phyloP scores from a whole-genome alignment of 2,329 filamentous ascomycete genomes.

The Calonectria fujianensis region DNA sequence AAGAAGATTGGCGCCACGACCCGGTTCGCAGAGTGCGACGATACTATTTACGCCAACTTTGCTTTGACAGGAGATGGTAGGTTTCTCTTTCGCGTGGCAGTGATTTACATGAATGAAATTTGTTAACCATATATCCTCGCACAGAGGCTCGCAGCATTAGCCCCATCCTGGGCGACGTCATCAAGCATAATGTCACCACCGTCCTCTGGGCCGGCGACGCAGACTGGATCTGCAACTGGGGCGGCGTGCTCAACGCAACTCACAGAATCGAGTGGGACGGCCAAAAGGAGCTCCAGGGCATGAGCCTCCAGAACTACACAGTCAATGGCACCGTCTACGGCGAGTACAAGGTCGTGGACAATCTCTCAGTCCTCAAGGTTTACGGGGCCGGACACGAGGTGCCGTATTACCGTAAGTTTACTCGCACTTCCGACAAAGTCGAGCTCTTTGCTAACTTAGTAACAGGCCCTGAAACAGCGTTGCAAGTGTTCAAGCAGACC shows the following conservation, averaged over 20 bases:
- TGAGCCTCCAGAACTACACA: slow-evolving; percentile 63
- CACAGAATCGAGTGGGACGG: slow-evolving; percentile 67
- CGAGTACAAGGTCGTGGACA: slow-evolving; percentile 69
- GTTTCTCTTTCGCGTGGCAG: neutral
- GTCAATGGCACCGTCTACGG: slow-evolving; percentile 68
- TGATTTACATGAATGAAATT: neutral
- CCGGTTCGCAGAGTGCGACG: slow-evolving; percentile 51
- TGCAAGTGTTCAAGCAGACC: slow-evolving; percentile 54
- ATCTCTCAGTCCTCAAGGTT: slow-evolving; percentile 76
- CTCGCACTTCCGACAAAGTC: too few relatives aligned
- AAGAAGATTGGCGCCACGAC: slow-evolving; percentile 52
- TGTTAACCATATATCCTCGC: slow-evolving; percentile 31
- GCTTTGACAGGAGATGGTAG: slow-evolving; percentile 51
- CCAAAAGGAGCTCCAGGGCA: slow-evolving; percentile 61
- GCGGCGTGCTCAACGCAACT: slow-evolving; percentile 68
- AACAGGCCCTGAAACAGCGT: slow-evolving; percentile 52
- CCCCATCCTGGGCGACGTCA: slow-evolving; percentile 64
- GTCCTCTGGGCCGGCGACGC: slow-evolving; percentile 75
- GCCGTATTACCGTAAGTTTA: slow-evolving; percentile 64
- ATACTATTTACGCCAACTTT: slow-evolving; percentile 51
- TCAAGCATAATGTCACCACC: slow-evolving; percentile 68
- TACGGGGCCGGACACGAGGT: slow-evolving; percentile 76
- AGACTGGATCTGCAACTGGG: slow-evolving; percentile 77
- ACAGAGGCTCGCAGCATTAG: slow-evolving; percentile 66
- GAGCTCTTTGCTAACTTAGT: neutral